Evolutionary conservation across 768 basidiomycete genomes (phyloP).

Genomic region (Rhizopogon rudus): DNA sequence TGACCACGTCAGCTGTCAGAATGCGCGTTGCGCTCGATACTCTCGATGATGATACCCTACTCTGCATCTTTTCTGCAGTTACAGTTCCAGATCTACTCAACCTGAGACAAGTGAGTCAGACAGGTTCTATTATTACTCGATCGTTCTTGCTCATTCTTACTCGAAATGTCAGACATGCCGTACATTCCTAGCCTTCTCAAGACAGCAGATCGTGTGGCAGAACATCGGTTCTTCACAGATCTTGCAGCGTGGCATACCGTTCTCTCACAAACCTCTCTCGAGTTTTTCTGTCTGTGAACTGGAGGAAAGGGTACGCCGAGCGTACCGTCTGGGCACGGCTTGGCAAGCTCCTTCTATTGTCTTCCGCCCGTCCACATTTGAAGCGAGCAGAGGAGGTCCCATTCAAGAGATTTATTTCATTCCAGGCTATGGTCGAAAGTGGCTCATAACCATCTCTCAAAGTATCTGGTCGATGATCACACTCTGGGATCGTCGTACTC

Average conservation of each 20-base stretch:
- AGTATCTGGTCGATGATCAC: constrained; percentile 57
- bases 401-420: constrained; percentile 54
- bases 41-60: constrained; percentile 34
- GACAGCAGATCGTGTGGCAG: constrained; percentile 52
- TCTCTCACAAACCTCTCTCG: constrained; percentile 33
- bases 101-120: constrained; percentile 35
- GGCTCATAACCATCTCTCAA: constrained; percentile 51
- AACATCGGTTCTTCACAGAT: constrained; percentile 42
- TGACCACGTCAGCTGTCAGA: background rate
- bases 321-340: constrained; percentile 42
- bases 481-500: constrained; percentile 40
- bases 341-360: constrained; percentile 34
- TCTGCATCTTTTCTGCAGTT: constrained; percentile 30
- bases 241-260: constrained; percentile 44
- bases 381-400: constrained; percentile 31
- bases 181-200: constrained; percentile 39
- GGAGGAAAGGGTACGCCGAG: constrained; percentile 37
- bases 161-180: constrained; percentile 40
- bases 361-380: constrained; percentile 15
- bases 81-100: constrained; percentile 37
- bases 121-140: background rate
- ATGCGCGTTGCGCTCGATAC: constrained; percentile 18
- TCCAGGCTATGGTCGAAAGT: constrained; percentile 36
- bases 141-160: background rate
- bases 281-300: constrained; percentile 38